Base-by-base conservation (phyloP, 2,329 filamentous ascomycete genomes). In the Aspergillus sp. region DNA sequence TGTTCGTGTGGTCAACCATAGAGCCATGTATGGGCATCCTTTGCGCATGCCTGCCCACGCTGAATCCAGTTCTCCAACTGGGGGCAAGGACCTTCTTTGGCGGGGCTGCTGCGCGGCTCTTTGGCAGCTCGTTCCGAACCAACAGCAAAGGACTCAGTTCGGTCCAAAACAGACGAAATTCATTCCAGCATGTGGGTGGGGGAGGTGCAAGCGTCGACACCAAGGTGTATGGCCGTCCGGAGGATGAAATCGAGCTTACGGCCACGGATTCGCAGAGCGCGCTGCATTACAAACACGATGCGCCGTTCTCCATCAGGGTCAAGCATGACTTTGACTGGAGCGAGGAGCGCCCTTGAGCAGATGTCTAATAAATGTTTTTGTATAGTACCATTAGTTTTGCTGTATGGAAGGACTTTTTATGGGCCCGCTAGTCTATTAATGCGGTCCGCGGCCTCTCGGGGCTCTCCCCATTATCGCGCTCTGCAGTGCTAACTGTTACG, bases 1-100 rank as follows among this genome's bases (percentile, higher is more conserved):
- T 41, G 8, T 43, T 41, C 25, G 36, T 37, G 28, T 38, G 35
- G 35, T 32, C 35, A 4, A 43, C 30, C 24, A 41, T 43, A 26
- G 38, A 43, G 7, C 33, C 40, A 0, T 29, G 26, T 4, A 24
- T 41, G 4, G 33, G 29, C 16, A 32, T 36, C 36, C 27, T 43
- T 35, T 40, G 40, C 24, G 35, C 40, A 12, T 41, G 33, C 14
- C 20, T 41, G 24, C 38, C 38, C 6, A 29, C 19, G 10, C 10
- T 22, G 19, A 22, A 22, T 22, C 19, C 19, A 22, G 10, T 22
- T 22, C 10, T 22, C 6, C 19, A 22, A 22, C 19, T 22, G 19
- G 19, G 5, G 10, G 19, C 19, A 22, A 22, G 10, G 10, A 6
- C 19, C 19, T 5, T 22, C 19, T 22, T 22, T 10, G 19, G 19